Percentiles rank a stretch among this genome's conserved stretches.
Conservation (phyloP, 129 eudicot genomes). For the Flaveria sonorensis region DNA sequence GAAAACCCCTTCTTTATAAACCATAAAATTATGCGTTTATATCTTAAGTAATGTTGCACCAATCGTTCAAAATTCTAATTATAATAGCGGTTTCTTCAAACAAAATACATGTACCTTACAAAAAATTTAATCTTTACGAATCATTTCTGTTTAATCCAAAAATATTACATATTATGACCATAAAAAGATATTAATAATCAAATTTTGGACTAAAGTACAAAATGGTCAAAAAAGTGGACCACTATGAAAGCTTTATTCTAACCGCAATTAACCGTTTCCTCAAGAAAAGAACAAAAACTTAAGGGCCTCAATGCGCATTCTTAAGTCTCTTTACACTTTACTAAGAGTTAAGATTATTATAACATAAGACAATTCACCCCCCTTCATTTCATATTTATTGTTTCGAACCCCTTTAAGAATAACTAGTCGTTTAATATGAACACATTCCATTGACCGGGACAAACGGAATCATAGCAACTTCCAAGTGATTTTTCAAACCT, state of each 20-base stretch:
- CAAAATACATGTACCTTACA: not conserved
- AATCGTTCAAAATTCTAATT: too few relatives aligned
- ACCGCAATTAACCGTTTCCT: constrained; percentile 39
- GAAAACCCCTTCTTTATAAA: too few relatives aligned
- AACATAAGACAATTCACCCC: constrained; percentile 14
- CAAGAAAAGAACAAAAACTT: constrained; percentile 34
- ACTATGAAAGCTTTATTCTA: constrained; percentile 38
- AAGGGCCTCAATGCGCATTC: constrained; percentile 12
- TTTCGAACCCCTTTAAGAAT: not conserved
- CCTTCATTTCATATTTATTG: not conserved
- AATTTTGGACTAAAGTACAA: constrained; percentile 8
- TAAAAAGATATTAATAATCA: not conserved
- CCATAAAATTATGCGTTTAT: too few relatives aligned
- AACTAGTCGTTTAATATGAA: not conserved
- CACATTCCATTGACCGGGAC: not conserved
- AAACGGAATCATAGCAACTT: not conserved
- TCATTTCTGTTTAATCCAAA: not conserved
- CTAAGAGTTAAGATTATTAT: constrained; percentile 17
- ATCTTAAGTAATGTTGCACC: too few relatives aligned
- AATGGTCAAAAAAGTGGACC: constrained; percentile 40
- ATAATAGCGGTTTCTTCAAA: not conserved
- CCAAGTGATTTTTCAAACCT: constrained; percentile 5
- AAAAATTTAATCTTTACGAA: not conserved
- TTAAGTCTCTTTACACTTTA: constrained; percentile 16
- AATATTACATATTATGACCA: not conserved